Conservation (phyloP, 352 stramenopile species). For the Globisporangium megalacanthum region DNA sequence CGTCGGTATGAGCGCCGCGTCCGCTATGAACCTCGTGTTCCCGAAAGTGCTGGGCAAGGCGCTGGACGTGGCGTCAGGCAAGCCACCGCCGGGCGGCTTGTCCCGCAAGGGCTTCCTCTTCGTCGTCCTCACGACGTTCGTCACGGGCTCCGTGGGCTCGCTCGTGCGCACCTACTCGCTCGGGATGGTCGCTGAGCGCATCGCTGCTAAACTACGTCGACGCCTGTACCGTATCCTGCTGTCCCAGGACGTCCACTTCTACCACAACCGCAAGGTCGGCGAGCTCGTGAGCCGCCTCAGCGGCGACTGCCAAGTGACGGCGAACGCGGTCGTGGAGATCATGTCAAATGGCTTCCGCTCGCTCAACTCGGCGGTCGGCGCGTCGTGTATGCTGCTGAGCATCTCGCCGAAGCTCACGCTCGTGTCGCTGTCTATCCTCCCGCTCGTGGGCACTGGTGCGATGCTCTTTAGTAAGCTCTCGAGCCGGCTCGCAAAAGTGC, state of each 20-base stretch:
- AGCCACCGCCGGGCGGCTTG: constrained; percentile 56
- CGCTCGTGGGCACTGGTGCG: constrained; percentile 64
- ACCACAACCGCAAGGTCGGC: constrained; percentile 72
- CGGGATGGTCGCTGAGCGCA: constrained; percentile 82
- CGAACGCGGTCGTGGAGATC: constrained; percentile 84
- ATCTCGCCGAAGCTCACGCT: constrained; percentile 89
- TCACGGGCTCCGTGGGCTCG: constrained; percentile 77
- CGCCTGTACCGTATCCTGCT: constrained; percentile 74
- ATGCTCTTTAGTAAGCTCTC: constrained; percentile 86
- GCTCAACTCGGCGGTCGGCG: constrained; percentile 85
- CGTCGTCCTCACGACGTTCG: constrained; percentile 80
- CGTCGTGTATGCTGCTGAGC: constrained; percentile 83
- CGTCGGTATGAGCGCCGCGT: constrained; percentile 78
- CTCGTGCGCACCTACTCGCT: constrained; percentile 88
- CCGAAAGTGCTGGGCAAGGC: constrained; percentile 87
- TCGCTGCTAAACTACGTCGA: constrained; percentile 73
- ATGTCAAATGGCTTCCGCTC: constrained; percentile 84
- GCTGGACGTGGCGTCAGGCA: constrained; percentile 77
- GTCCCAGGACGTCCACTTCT: constrained; percentile 82
- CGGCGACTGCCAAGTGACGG: constrained; percentile 86
- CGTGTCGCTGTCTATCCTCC: constrained; percentile 81
- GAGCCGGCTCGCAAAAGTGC: constrained; percentile 63
- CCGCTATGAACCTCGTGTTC: constrained; percentile 86
- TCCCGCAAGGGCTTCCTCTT: constrained; percentile 85
- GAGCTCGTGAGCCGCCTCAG: constrained; percentile 84